Percentiles rank a stretch among this genome's conserved stretches.
phyloP scores from a whole-genome alignment of 768 basidiomycete species.

The Holtermannia corniformis region DNA sequence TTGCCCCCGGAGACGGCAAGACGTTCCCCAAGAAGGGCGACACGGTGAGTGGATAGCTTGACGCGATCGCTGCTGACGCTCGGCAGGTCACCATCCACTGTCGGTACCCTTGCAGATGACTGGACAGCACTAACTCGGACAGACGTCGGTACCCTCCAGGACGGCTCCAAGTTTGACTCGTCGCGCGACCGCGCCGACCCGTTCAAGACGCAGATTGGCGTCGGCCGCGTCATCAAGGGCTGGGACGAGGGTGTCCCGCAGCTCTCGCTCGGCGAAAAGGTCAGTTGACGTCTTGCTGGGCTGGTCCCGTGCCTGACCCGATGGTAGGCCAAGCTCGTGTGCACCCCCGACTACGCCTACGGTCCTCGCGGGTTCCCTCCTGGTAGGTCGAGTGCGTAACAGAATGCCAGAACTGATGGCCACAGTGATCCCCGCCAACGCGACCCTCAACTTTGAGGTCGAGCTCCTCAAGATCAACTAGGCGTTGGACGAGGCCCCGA shows the following conservation, averaged over 20 bases:
- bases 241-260: constrained; percentile 42
- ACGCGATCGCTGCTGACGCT: background rate
- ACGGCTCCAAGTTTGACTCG: constrained; percentile 42
- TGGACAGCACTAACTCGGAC: background rate
- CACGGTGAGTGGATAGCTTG: constrained; percentile 9
- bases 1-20: constrained; percentile 38
- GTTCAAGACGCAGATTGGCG: constrained; percentile 38
- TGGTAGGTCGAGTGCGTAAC: too few relatives aligned
- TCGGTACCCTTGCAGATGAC: constrained; percentile 11
- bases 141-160: constrained; percentile 41
- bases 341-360: constrained; percentile 40
- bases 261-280: constrained; percentile 31
- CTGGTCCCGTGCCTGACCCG: constrained; percentile 16
- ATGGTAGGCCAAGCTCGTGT: constrained; percentile 42
- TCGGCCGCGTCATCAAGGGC: constrained; percentile 38
- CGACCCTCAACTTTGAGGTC: constrained; percentile 40
- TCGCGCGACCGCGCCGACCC: constrained; percentile 32
- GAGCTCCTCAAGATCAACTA: constrained; percentile 34
- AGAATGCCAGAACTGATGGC: too few relatives aligned
- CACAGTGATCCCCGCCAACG: constrained; percentile 42
- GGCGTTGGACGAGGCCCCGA: too few relatives aligned
- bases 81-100: constrained; percentile 34
- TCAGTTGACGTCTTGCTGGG: constrained; percentile 2
- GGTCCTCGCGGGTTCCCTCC: constrained; percentile 39
- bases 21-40: constrained; percentile 40